Evolutionary conservation across 345 rosid species (phyloP), one percentile per base, ranked within the genome.

Genomic region (Syzygium oleosum): DNA sequence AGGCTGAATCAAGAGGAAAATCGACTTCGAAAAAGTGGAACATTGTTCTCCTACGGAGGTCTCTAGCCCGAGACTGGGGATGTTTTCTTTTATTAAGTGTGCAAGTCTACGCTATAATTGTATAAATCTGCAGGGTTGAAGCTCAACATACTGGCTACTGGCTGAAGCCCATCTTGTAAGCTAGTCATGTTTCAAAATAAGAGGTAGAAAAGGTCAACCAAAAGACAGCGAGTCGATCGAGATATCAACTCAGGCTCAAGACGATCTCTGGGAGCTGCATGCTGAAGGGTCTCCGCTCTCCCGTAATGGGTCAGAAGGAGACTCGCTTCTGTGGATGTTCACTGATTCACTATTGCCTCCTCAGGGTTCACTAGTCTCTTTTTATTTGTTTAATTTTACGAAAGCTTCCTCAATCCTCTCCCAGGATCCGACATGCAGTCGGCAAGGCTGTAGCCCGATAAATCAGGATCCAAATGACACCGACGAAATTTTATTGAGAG

Each of bases 1-100:
- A 52, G 68, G 63, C 58, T 17, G 51, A 43, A 21, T 34, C 52
- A 9, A 59, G 21, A 38, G 78, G 63, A 31, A 54, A 89, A 51
- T 23, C 89, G 43, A 87, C 88, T 68, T 91, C 89, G 53, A 91
- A 92, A 84, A 53, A 90, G 91, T 90, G 91, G 91, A 31, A 87
- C 13, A 55, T 56, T 51, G 31, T 84, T 84, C 85, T 51, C 85
- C 85, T 25, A 31, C 6, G 16, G 15, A 29, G 22, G 12, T 65
- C 78, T 65, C 78, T 34, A 68, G 13, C 79, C 79, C 43, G 9
- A 4, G 46, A 68, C 25, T 17, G 7, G 46, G 79, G 79, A 17
- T 68, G 7, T 68, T 17, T 12, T 68, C 79, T 68, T 34, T 34
- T 68, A 21, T 4, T 34, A 17, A 17, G 23, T 1, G 46, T 19